Base-by-base conservation (phyloP, 352 stramenopile genomes). In the Peronosclerospora sorghi region DNA sequence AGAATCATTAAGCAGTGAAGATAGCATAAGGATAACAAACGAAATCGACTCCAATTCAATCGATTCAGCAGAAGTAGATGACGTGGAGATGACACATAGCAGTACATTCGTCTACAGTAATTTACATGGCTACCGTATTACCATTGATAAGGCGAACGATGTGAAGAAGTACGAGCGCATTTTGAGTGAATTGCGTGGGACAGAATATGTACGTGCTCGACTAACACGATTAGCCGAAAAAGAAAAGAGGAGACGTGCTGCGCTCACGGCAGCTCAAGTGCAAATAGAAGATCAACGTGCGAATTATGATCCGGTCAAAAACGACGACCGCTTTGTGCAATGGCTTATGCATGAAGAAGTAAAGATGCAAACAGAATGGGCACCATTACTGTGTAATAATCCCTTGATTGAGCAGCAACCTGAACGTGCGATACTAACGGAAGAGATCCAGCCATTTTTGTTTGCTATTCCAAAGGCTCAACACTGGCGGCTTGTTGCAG, bases 371-470 rank as follows among this genome's bases (percentile, higher is more conserved):
- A 40, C 59, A 9, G 62, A 92, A 35, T 92, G 80, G 80, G 38
- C 47, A 0, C 77, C 80, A 9, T 39, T 89, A 15, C 64, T 53
- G 10, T 51, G 61, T 4, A 67, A 48, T 6, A 66, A 76, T 36
- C 59, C 63, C 3, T 32, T 78, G 17, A 83, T 92, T 23, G 67
- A 83, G 30, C 32, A 59, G 5, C 61, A 82, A 15, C 77, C 80
- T 10, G 77, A 89, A 21, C 60, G 76, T 13, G 67, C 70, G 0
- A 62, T 75, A 14, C 46, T 90, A 41, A 77, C 58, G 0, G 80
- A 92, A 39, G 80, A 92, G 52, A 64, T 88, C 23, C 57, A 83
- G 24, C 80, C 80, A 17, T 92, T 88, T 53, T 43, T 92, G 21
- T 87, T 88, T 53, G 29, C 39, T 30, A 56, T 87, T 13, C 62